Conservation (phyloP, 257 asterid species). For the Nicotiana undulata region DNA sequence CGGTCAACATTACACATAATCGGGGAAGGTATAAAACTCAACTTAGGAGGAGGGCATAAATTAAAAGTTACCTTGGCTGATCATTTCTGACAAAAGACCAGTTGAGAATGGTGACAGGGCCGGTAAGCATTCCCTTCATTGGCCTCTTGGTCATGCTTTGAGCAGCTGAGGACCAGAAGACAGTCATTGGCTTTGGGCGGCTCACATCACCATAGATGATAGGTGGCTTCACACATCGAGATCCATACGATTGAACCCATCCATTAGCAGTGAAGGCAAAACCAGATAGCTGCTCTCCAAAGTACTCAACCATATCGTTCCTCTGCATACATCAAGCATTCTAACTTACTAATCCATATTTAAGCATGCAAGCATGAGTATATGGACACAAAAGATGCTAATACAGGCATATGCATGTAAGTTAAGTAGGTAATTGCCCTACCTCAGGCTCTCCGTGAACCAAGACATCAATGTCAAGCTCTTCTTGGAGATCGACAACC, state of each 20-base stretch:
- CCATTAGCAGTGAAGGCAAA: constrained; percentile 96
- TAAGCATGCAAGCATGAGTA: background rate
- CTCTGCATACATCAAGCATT: constrained; percentile 44
- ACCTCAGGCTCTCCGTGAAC: constrained; percentile 99
- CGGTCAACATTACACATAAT: background rate
- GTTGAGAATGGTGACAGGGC: constrained; percentile 97
- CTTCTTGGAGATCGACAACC: constrained; percentile 97
- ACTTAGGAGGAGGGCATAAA: background rate
- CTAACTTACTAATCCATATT: background rate
- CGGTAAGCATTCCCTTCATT: constrained; percentile 99
- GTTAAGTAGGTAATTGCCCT: constrained; percentile 10
- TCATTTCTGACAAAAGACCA: constrained; percentile 97
- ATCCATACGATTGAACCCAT: constrained; percentile 97
- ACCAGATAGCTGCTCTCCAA: constrained; percentile 95
- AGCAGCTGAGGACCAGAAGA: constrained; percentile 95
- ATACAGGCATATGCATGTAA: background rate
- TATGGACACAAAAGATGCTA: background rate
- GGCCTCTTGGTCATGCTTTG: constrained; percentile 99
- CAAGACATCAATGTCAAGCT: constrained; percentile 93
- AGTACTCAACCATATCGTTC: constrained; percentile 99
- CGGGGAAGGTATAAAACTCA: background rate
- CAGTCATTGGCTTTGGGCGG: constrained; percentile 96
- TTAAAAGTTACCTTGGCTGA: constrained; percentile 67
- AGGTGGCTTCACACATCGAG: constrained; percentile 99
- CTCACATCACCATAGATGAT: constrained; percentile 98